phyloP scores from a whole-genome alignment of 1,284 basidiomycete species.

The Leccinum variabile region DNA sequence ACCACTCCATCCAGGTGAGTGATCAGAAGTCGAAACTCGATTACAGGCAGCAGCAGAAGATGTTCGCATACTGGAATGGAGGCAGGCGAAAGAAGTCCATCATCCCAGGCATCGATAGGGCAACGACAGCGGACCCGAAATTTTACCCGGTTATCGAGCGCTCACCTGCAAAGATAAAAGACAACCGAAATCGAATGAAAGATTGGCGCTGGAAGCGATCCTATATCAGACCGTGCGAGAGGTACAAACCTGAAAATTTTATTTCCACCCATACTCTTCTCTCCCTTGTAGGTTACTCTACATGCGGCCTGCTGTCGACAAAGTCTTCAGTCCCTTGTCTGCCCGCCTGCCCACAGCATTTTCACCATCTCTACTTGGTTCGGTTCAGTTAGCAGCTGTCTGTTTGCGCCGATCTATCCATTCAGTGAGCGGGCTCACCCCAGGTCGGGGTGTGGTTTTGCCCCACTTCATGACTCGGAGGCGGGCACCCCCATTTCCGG shows the following conservation, averaged over 20 bases:
- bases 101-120: not conserved
- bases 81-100: constrained; percentile 9
- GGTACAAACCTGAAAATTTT: not conserved
- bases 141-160: not conserved
- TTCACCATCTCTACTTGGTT: not conserved
- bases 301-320: not conserved
- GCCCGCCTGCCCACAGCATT: not conserved
- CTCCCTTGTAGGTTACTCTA: not conserved
- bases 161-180: not conserved
- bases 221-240: constrained; percentile 1
- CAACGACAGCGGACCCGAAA: constrained; percentile 1
- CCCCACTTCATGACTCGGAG: not conserved
- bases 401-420: not conserved
- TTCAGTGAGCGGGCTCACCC: no score
- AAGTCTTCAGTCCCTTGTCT: not conserved
- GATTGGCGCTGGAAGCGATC: constrained; percentile 4
- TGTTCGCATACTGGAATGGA: constrained; percentile 4
- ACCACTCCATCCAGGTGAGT: not conserved
- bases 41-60: not conserved
- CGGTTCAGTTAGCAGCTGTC: not conserved
- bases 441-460: not conserved
- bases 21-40: not conserved
- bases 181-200: not conserved
- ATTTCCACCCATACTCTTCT: no score
- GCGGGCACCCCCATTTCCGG: not conserved